A percentile compares a stretch with the other conserved stretches of the same genome.
phyloP scores from a whole-genome alignment of 257 asterid genomes.

The Gynochthodes officinalis region DNA sequence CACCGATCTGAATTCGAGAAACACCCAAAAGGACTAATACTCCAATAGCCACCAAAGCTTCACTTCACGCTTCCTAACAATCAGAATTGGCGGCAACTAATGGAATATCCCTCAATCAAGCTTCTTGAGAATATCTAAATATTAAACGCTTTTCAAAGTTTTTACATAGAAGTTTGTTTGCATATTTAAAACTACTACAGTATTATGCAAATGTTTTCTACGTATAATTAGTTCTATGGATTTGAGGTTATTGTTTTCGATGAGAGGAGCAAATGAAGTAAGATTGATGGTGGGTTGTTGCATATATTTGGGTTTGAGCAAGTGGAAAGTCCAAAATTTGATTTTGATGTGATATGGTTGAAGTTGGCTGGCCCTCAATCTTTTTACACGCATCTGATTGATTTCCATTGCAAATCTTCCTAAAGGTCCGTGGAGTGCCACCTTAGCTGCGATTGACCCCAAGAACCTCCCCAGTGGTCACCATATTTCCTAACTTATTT shows the following conservation, averaged over 20 bases:
- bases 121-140: constrained; percentile 72
- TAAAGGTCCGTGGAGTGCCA: constrained; percentile 71
- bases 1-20: too few species aligned
- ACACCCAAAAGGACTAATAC: too few species aligned
- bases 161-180: constrained; percentile 58
- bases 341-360: constrained; percentile 75
- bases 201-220: background rate
- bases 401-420: constrained; percentile 67
- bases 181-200: background rate
- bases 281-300: background rate
- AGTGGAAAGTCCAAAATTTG: constrained; percentile 67
- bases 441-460: constrained; percentile 53
- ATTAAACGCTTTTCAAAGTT: constrained; percentile 70
- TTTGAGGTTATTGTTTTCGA: background rate
- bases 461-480: constrained; percentile 67
- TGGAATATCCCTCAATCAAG: constrained; percentile 75
- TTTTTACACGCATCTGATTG: constrained; percentile 69
- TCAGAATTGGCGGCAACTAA: constrained; percentile 63
- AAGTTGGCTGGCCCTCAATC: constrained; percentile 49
- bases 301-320: constrained; percentile 79
- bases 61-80: constrained; percentile 5
- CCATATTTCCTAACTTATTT: constrained; percentile 81
- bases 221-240: background rate
- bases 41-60: background rate
- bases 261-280: constrained; percentile 10